A percentile compares a stretch with the other conserved stretches of the same genome.
Evolutionary conservation across 352 stramenopile genomes (phyloP).

Genomic region (Aphanomyces cochlioides): DNA sequence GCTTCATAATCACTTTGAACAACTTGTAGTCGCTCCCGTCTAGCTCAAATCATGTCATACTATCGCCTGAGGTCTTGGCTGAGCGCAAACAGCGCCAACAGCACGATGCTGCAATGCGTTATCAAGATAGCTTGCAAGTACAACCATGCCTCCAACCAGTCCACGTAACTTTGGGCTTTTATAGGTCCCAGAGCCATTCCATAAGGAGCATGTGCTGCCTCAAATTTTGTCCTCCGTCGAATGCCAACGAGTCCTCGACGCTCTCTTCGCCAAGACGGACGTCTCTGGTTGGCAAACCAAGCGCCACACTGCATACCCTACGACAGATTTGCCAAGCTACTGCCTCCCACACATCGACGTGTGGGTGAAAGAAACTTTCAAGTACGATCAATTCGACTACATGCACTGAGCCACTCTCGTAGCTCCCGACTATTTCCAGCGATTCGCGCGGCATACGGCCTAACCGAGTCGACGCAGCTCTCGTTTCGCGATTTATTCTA

Average conservation of each 20-base stretch:
- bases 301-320: conserved; percentile 75
- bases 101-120: conserved; percentile 43
- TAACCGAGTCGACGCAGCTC: conserved; percentile 44
- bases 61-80: conserved; percentile 29
- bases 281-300: conserved; percentile 68
- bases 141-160: background rate
- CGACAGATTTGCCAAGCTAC: conserved; percentile 77
- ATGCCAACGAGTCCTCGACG: conserved; percentile 41
- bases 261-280: conserved; percentile 41
- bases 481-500: conserved; percentile 85
- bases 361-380: conserved; percentile 59
- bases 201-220: conserved; percentile 43
- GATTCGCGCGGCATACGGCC: conserved; percentile 45
- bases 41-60: background rate
- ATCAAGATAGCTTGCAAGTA: conserved; percentile 43
- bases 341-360: conserved; percentile 57
- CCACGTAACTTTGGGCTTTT: background rate
- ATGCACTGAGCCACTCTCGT: background rate
- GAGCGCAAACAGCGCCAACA: conserved; percentile 41
- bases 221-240: conserved; percentile 53
- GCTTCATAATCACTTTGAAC: conserved; percentile 2
- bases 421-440: conserved; percentile 52
- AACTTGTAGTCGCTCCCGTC: conserved; percentile 25
- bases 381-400: background rate
- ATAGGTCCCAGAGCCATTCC: conserved; percentile 43